Base-by-base conservation (phyloP, 2,329 filamentous ascomycete species). In the Penicillium sp. region DNA sequence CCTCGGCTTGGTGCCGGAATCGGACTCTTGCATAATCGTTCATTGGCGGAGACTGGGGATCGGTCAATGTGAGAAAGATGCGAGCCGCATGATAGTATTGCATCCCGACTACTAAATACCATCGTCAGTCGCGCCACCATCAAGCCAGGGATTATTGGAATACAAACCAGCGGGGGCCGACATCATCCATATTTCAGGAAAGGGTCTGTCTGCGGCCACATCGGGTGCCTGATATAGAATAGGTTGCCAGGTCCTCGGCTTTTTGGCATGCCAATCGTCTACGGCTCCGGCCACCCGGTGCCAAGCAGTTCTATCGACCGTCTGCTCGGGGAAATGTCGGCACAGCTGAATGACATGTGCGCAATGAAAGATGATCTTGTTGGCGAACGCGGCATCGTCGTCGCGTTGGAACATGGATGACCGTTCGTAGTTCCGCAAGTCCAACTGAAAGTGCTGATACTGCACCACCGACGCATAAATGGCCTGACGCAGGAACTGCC, bases 401-500 rank as follows among this genome's bases (percentile, higher is more conserved):
- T 60, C 55, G n/a, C 67, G 64, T 2, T 64, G 63, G 36, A 74
- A 73, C 6, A 71, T 69, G 0, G 66, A 61, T 0, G 72, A 74
- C 8, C 65, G 61, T 36, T 72, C 69, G 40, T 72, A 75, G 28
- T 72, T 74, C 14, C 66, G 63, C 16, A 75, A 44, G 16, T 71
- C 62, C 5, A 75, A 62, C 40, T 69, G 68, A n/a, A 74, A 63
- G 1, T 68, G 69, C 20, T 70, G 64, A 41, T 67, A 62, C 43
- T 70, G 67, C 5, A 69, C 68, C 4, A 75, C 55, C 0, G 70
- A 72, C 8, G 72, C 66, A 44, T 74, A 75, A 22, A 75, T 73
- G 30, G 73, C 71, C 54, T 75, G 72, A 10, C 73, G 64, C 3
- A 75, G 58, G 8, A 72, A 72, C 36, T 74, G 72, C 73, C 73